Evolutionary conservation across 352 stramenopile genomes (phyloP).

Genomic region (Pythium phragmiticola): DNA sequence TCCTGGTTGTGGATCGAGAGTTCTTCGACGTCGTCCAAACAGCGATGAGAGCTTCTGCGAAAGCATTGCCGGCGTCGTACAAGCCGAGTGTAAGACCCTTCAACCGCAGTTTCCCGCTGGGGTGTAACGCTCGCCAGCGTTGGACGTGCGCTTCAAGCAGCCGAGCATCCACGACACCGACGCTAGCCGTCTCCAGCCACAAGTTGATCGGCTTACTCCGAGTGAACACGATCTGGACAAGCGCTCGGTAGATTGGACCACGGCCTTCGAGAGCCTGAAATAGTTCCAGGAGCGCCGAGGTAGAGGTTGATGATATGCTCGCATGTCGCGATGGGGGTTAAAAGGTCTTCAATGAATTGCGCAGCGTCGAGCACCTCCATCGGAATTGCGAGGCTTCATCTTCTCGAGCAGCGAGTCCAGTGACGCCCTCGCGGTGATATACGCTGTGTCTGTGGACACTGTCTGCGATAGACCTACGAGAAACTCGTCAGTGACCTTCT

Average conservation of each 20-base stretch:
- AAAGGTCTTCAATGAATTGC: background rate
- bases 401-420: background rate
- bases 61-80: background rate
- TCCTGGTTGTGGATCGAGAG: background rate
- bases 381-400: background rate
- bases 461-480: background rate
- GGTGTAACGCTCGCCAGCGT: no score
- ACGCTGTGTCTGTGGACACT: background rate
- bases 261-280: background rate
- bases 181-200: background rate
- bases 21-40: slow-evolving; percentile 1
- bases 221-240: background rate
- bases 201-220: background rate
- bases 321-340: background rate
- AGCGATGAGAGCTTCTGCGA: background rate
- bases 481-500: background rate
- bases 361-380: background rate
- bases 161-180: no score
- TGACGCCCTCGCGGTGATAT: background rate
- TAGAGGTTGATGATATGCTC: background rate
- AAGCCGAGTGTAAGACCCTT: background rate
- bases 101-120: background rate
- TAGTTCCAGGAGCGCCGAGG: background rate
- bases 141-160: no score
- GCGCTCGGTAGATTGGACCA: background rate